Evolutionary conservation across 2,329 filamentous ascomycete genomes (phyloP).

Genomic region (Exserohilum turcica): DNA sequence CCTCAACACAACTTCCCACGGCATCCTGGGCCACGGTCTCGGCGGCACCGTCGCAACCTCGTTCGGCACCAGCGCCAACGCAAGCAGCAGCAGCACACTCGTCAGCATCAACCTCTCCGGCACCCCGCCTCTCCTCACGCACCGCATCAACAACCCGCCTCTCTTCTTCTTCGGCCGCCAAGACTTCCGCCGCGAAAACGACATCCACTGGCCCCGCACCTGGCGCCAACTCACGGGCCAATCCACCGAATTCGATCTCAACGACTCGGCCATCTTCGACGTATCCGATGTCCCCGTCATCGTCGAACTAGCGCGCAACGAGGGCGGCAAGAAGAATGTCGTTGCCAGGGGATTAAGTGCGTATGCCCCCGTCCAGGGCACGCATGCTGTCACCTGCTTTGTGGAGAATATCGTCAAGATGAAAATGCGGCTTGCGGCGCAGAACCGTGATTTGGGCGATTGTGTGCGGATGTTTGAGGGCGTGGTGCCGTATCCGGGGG

Average conservation of each 20-base stretch:
- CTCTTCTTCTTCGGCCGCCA: slow-evolving; percentile 48
- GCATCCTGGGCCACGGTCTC: slow-evolving; percentile 37
- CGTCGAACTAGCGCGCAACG: slow-evolving; percentile 16
- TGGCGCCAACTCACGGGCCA: slow-evolving; percentile 25
- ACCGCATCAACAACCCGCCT: slow-evolving; percentile 6
- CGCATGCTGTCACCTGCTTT: slow-evolving; percentile 22
- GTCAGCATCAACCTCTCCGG: slow-evolving; percentile 36
- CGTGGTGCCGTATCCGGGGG: slow-evolving; percentile 5
- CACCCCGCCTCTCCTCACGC: slow-evolving; percentile 16
- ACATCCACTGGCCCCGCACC: slow-evolving; percentile 82
- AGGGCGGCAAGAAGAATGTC: slow-evolving; percentile 9
- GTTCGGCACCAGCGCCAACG: slow-evolving; percentile 2
- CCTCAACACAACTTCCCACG: slow-evolving; percentile 13
- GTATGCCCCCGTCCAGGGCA: slow-evolving; percentile 5
- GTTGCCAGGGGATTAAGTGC: slow-evolving; percentile 8
- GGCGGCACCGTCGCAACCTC: slow-evolving; percentile 34
- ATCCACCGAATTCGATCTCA: slow-evolving; percentile 31
- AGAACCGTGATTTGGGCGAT: slow-evolving; percentile 1
- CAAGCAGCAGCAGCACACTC: background rate
- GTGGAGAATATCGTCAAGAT: slow-evolving; percentile 24
- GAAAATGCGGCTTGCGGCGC: background rate
- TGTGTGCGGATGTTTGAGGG: slow-evolving; percentile 16
- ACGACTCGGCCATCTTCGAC: slow-evolving; percentile 27
- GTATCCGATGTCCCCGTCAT: slow-evolving; percentile 31
- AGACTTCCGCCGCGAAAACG: slow-evolving; percentile 95